phyloP scores from a whole-genome alignment of 495 filamentous ascomycete species.

The Barbatosphaeria neglecta region DNA sequence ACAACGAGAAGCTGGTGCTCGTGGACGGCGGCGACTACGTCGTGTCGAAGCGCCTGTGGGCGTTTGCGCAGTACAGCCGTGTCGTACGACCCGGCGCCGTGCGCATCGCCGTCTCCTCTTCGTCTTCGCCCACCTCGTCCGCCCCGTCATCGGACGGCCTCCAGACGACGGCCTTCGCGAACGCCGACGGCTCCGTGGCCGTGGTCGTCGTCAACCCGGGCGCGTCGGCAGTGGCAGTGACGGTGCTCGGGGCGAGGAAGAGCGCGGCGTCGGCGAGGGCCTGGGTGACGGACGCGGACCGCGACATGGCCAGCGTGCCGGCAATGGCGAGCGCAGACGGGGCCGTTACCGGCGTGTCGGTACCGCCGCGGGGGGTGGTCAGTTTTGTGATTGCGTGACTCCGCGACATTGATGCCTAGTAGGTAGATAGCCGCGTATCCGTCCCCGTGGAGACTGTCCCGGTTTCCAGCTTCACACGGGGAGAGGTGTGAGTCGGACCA shows the following conservation, averaged over 20 bases:
- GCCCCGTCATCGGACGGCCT: slow-evolving; percentile 18
- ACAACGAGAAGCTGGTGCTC: slow-evolving; percentile 16
- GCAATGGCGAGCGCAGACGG: slow-evolving; percentile 2
- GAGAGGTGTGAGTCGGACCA: too few species aligned
- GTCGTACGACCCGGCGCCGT: slow-evolving; percentile 36
- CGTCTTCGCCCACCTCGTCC: not conserved
- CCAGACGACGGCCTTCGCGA: slow-evolving; percentile 34
- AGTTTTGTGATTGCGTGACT: slow-evolving; percentile 7
- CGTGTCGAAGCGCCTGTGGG: slow-evolving; percentile 34
- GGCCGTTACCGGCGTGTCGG: slow-evolving; percentile 3
- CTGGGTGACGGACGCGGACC: slow-evolving; percentile 18
- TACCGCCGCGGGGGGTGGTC: slow-evolving; percentile 6
- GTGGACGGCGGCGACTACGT: slow-evolving; percentile 20
- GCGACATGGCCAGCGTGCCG: slow-evolving; percentile 2
- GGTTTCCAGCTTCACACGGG: too few species aligned
- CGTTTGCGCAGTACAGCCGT: slow-evolving; percentile 35
- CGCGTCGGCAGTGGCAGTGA: slow-evolving; percentile 12
- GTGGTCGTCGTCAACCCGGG: slow-evolving; percentile 36
- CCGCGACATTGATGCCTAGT: too few species aligned
- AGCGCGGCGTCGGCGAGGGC: slow-evolving; percentile 8
- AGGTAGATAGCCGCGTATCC: too few species aligned
- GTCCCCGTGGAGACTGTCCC: too few species aligned
- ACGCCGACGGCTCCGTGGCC: slow-evolving; percentile 31
- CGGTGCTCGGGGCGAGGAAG: slow-evolving; percentile 12
- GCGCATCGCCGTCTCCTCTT: slow-evolving; percentile 22